Percentiles rank a stretch among this genome's conserved stretches.
Conservation (phyloP, 305 asterid genomes). For the Fraxinus platypoda region DNA sequence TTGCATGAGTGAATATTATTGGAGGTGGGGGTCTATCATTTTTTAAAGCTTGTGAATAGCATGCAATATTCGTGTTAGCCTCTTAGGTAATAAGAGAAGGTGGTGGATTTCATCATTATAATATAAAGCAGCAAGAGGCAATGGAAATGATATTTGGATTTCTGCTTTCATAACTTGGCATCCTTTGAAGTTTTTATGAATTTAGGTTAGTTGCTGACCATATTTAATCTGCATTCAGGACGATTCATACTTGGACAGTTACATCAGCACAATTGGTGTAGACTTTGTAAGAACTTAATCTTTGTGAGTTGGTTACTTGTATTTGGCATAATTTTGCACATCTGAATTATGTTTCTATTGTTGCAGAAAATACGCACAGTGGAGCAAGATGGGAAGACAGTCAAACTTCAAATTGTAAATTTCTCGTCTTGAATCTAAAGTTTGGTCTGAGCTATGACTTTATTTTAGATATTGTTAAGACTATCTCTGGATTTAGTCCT, state of each 20-base stretch:
- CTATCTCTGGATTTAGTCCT: background rate
- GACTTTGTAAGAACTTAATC: slow-evolving; percentile 59
- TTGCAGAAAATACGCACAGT: slow-evolving; percentile 69
- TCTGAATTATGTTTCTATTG: slow-evolving; percentile 15
- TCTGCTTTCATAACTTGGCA: background rate
- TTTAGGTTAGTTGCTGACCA: background rate
- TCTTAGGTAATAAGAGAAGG: background rate
- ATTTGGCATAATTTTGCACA: background rate
- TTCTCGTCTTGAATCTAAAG: slow-evolving; percentile 8
- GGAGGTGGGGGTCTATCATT: no score
- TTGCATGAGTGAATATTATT: no score
- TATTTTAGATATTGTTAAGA: background rate
- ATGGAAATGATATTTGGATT: background rate
- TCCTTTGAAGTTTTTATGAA: background rate
- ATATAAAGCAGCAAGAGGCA: background rate
- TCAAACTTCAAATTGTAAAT: slow-evolving; percentile 47
- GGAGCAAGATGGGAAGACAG: slow-evolving; percentile 51
- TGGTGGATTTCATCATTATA: background rate
- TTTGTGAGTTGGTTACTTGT: slow-evolving; percentile 10
- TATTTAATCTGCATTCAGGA: slow-evolving; percentile 43
- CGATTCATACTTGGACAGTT: slow-evolving; percentile 76
- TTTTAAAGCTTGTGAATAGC: background rate
- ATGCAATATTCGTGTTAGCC: background rate
- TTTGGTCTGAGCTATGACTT: background rate
- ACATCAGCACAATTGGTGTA: slow-evolving; percentile 83